Evolutionary conservation across 306 rosid genomes (phyloP).

Genomic region (Macrotyloma uniflorum): DNA sequence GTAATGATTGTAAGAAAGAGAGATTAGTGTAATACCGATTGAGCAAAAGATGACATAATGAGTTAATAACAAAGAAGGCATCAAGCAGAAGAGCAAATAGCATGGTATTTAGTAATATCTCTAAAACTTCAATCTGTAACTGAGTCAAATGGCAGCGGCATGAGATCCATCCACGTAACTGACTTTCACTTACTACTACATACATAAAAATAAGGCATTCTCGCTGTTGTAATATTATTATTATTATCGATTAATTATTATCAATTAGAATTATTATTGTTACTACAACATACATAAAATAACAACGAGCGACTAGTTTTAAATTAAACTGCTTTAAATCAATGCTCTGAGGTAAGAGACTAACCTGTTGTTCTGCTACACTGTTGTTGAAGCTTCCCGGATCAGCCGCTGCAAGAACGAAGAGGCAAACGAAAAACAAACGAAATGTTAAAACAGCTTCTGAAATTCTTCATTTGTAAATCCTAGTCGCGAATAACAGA

Average conservation of each 20-base stretch:
- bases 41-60: neutral
- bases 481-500: neutral
- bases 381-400: slow-evolving; percentile 95
- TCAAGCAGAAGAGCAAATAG: too few species aligned
- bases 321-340: slow-evolving; percentile 23
- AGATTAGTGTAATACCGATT: neutral
- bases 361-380: slow-evolving; percentile 98
- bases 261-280: neutral
- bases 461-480: slow-evolving; percentile 12
- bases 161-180: neutral
- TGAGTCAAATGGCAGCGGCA: too few species aligned
- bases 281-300: neutral
- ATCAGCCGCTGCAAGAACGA: slow-evolving; percentile 64
- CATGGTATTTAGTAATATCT: too few species aligned
- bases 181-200: neutral
- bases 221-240: neutral
- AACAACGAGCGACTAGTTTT: neutral
- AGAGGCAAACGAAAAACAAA: slow-evolving; percentile 11
- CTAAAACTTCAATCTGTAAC: too few species aligned
- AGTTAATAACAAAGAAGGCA: neutral
- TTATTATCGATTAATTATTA: too few species aligned
- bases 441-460: slow-evolving; percentile 18
- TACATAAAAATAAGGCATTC: neutral
- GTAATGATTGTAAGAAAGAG: neutral
- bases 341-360: slow-evolving; percentile 33